phyloP scores from a whole-genome alignment of 371 early-diverging fungal species.

The Mucor sp. region DNA sequence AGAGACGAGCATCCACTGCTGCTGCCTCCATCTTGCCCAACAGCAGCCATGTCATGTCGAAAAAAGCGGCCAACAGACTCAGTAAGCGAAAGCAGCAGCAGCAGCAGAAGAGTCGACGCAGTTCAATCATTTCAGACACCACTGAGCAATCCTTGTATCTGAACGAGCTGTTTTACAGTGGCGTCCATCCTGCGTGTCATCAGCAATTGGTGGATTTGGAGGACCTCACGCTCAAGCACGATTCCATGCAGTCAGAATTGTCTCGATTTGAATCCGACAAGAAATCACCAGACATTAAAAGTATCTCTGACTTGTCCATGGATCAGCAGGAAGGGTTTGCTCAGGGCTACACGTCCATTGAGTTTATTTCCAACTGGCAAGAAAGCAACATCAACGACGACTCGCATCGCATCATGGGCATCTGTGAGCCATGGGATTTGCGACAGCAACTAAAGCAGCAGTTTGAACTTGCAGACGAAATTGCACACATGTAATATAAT shows the following conservation, averaged over 20 bases:
- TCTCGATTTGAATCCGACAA: not conserved
- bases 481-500: not conserved
- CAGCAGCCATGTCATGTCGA: not conserved
- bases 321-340: not conserved
- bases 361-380: slow-evolving; percentile 11
- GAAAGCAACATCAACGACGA: not conserved
- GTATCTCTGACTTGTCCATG: not conserved
- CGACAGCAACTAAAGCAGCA: slow-evolving; percentile 2
- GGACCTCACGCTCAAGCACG: not conserved
- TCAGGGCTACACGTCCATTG: not conserved
- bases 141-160: not conserved
- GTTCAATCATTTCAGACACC: not conserved
- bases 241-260: not conserved
- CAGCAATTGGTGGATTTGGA: not conserved
- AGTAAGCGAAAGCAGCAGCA: not conserved
- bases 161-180: not conserved
- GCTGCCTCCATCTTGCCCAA: not conserved
- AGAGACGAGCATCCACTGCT: not conserved
- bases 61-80: not conserved
- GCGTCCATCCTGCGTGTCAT: too few relatives aligned
- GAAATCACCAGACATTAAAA: not conserved
- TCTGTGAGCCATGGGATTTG: slow-evolving; percentile 11
- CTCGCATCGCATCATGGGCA: not conserved
- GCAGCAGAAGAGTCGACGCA: not conserved
- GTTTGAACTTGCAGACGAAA: not conserved